Conservation (phyloP, 768 basidiomycete genomes). For the Tricholomella constricta region DNA sequence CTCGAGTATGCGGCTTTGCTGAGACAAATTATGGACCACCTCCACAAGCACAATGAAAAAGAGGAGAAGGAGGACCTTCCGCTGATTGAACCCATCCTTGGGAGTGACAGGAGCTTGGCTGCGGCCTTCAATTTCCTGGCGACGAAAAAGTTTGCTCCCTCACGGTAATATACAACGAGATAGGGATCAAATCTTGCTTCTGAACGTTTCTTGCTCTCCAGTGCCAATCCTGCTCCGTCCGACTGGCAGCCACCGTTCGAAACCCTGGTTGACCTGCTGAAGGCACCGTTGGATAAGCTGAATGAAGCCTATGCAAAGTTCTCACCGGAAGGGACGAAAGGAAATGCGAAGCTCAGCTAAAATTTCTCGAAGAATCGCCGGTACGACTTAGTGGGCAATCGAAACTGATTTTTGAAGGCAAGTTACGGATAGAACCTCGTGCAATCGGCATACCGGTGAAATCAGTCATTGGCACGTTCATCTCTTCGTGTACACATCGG, state of each 20-base stretch:
- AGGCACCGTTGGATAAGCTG: constrained; percentile 59
- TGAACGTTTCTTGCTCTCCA: constrained; percentile 16
- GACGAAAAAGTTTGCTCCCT: constrained; percentile 65
- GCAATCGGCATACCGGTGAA: neutral
- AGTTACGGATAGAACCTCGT: neutral
- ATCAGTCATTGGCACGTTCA: neutral
- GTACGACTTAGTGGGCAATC: neutral
- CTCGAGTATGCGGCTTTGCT: constrained; percentile 43
- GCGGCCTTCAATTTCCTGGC: constrained; percentile 50
- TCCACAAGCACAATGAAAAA: constrained; percentile 55
- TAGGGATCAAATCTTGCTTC: neutral
- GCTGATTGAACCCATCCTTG: constrained; percentile 48
- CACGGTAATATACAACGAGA: constrained; percentile 40
- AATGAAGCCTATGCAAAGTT: constrained; percentile 56
- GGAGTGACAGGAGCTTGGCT: constrained; percentile 39
- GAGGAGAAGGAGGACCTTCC: constrained; percentile 63
- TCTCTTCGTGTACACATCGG: neutral
- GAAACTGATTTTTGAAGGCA: neutral
- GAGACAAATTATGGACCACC: constrained; percentile 45
- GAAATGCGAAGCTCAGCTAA: neutral
- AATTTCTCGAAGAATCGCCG: too few species aligned
- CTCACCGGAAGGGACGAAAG: constrained; percentile 56
- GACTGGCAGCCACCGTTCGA: constrained; percentile 63
- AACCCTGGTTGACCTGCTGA: constrained; percentile 54
- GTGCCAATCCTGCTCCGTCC: constrained; percentile 52